Conservation (phyloP, 2,329 filamentous ascomycete species). For the Pyrenochaeta sp. region DNA sequence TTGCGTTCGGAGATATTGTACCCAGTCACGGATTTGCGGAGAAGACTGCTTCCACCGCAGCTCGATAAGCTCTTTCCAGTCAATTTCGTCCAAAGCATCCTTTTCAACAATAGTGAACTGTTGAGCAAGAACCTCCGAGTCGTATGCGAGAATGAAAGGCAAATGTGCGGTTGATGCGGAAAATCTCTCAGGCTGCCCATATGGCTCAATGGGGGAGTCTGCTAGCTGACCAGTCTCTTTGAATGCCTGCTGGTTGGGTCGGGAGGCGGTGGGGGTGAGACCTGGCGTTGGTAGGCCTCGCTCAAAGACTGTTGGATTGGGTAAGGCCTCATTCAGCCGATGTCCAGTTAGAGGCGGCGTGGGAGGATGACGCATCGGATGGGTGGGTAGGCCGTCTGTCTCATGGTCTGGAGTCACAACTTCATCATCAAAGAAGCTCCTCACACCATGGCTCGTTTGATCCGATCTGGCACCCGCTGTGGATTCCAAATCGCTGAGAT, state of each 20-base stretch:
- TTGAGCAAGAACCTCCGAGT: slow-evolving; percentile 79
- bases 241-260: slow-evolving; percentile 32
- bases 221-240: slow-evolving; percentile 17
- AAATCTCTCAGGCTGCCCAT: slow-evolving; percentile 26
- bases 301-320: slow-evolving; percentile 43
- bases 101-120: slow-evolving; percentile 89
- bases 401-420: slow-evolving; percentile 46
- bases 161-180: slow-evolving; percentile 60
- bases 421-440: slow-evolving; percentile 61
- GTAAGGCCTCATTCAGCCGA: slow-evolving; percentile 31
- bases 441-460: slow-evolving; percentile 49
- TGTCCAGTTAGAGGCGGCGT: slow-evolving; percentile 55
- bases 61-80: slow-evolving; percentile 87
- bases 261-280: slow-evolving; percentile 46
- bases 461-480: slow-evolving; percentile 60
- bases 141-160: slow-evolving; percentile 82
- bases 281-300: slow-evolving; percentile 49
- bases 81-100: slow-evolving; percentile 83
- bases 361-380: slow-evolving; percentile 51
- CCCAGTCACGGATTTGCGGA: slow-evolving; percentile 77
- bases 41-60: slow-evolving; percentile 81
- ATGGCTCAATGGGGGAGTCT: slow-evolving; percentile 34
- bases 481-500: slow-evolving; percentile 62
- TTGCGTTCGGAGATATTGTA: slow-evolving; percentile 77
- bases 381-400: slow-evolving; percentile 35